phyloP scores from a whole-genome alignment of 192 early-diverging fungal species.

The Paraglomus occultum region DNA sequence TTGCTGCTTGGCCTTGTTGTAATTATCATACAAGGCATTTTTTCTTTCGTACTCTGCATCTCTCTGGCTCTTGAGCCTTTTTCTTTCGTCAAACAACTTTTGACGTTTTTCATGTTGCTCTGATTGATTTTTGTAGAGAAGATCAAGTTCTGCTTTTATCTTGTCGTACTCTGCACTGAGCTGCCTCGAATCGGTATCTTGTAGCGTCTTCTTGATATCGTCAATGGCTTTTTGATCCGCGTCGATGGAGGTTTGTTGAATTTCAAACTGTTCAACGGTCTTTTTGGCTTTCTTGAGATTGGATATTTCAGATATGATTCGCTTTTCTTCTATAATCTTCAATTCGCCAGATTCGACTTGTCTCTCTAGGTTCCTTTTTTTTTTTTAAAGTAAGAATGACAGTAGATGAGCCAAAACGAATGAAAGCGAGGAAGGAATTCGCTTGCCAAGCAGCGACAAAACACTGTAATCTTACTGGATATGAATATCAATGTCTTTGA shows the following conservation, averaged over 20 bases:
- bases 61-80: conserved; percentile 64
- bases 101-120: conserved; percentile 61
- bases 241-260: conserved; percentile 55
- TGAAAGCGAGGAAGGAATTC: background rate
- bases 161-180: conserved; percentile 66
- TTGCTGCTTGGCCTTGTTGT: conserved; percentile 72
- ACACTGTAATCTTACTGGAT: conserved; percentile 55
- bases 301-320: conserved; percentile 79
- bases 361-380: conserved; percentile 63
- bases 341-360: conserved; percentile 74
- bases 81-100: conserved; percentile 69
- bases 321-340: conserved; percentile 86
- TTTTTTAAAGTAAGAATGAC: conserved; percentile 6
- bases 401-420: background rate
- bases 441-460: background rate
- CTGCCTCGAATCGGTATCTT: conserved; percentile 60
- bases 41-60: conserved; percentile 67
- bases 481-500: conserved; percentile 74
- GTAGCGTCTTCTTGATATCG: conserved; percentile 66
- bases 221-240: conserved; percentile 58
- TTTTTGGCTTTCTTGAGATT: conserved; percentile 75
- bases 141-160: conserved; percentile 71
- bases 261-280: conserved; percentile 59
- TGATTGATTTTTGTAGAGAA: conserved; percentile 60
- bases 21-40: conserved; percentile 65